Conservation (phyloP, 2,329 filamentous ascomycete species). For the Aspergillus sp. region DNA sequence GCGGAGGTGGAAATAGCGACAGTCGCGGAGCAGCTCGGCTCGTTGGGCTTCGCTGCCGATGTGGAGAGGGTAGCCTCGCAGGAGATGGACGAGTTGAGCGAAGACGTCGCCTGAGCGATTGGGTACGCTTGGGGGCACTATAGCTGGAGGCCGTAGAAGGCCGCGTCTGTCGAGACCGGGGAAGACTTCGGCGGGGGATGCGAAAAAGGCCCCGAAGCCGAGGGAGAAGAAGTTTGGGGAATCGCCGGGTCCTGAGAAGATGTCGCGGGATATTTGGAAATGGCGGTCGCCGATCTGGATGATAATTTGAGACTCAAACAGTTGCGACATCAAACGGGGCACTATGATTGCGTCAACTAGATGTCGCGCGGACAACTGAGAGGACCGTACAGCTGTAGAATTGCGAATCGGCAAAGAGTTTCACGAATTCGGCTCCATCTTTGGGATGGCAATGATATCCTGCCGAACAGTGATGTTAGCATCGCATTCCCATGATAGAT, state of each 20-base stretch:
- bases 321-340: conserved; percentile 82
- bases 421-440: conserved; percentile 85
- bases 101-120: conserved; percentile 83
- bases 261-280: conserved; percentile 85
- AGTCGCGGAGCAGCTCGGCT: conserved; percentile 75
- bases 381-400: conserved; percentile 76
- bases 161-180: conserved; percentile 77
- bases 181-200: conserved; percentile 74
- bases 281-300: conserved; percentile 83
- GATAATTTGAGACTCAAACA: conserved; percentile 84
- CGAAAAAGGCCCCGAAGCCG: conserved; percentile 86
- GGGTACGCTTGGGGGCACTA: conserved; percentile 77
- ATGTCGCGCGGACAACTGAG: no score
- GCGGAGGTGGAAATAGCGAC: conserved; percentile 89
- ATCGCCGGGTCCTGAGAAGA: conserved; percentile 83
- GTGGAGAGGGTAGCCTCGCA: conserved; percentile 79
- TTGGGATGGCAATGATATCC: conserved; percentile 81
- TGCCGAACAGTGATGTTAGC: conserved; percentile 19
- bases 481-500: background rate
- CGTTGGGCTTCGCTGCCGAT: conserved; percentile 77
- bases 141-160: conserved; percentile 81
- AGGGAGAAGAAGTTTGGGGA: conserved; percentile 95
- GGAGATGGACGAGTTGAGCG: conserved; percentile 73
- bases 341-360: conserved; percentile 52
- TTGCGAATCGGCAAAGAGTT: conserved; percentile 89